phyloP scores from a whole-genome alignment of 116 monocot species.

The Iris pallida region DNA sequence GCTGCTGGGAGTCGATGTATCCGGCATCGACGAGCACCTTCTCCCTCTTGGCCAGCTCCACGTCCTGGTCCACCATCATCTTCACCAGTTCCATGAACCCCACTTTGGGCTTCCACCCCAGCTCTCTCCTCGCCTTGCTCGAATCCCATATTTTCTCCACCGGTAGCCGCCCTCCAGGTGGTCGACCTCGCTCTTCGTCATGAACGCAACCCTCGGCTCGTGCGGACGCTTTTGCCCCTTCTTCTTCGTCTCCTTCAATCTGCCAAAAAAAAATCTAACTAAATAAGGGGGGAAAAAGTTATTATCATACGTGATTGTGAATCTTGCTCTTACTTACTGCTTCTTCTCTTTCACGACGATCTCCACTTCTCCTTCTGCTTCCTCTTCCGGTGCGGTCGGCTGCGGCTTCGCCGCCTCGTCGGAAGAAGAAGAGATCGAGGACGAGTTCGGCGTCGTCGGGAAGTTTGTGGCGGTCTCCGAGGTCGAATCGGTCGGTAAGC shows the following conservation, averaged over 20 bases:
- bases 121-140: slow-evolving; percentile 46
- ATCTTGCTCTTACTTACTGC: not conserved
- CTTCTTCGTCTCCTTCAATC: slow-evolving; percentile 28
- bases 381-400: not conserved
- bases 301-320: no score
- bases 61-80: no score
- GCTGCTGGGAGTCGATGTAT: no score
- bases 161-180: slow-evolving; percentile 41
- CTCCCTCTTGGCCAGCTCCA: no score
- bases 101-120: slow-evolving; percentile 76
- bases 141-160: slow-evolving; percentile 56
- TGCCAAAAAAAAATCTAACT: not conserved
- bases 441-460: not conserved
- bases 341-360: not conserved
- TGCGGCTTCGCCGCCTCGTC: not conserved
- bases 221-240: not conserved
- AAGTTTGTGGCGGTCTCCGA: not conserved
- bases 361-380: not conserved
- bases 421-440: not conserved
- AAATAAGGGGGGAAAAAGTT: no score
- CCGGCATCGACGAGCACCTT: no score
- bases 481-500: not conserved
- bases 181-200: slow-evolving; percentile 43
- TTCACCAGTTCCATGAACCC: slow-evolving; percentile 64
- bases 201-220: slow-evolving; percentile 40